These are phyloP conservation scores for Neurospora sp. DNA, from an alignment of 2,329 filamentous ascomycete genomes.

Conservation along the genomic window DNA sequence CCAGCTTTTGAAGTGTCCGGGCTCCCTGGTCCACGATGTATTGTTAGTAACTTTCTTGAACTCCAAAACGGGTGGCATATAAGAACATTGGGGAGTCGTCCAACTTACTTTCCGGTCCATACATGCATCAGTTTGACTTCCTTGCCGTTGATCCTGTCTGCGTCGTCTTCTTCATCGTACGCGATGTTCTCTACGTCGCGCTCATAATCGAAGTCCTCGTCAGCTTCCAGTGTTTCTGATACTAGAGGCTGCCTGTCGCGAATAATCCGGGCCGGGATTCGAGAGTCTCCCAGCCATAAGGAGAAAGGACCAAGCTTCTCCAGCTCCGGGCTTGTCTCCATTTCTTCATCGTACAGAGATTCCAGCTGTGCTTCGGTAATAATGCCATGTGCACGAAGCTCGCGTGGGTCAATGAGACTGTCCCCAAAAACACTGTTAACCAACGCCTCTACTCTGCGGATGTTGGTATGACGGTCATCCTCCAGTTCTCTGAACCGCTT, in stretches of 20 bases:
- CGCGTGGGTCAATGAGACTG: conserved; percentile 39
- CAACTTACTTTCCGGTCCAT: conserved; percentile 24
- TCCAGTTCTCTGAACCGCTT: background rate
- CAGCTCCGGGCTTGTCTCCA: conserved; percentile 17
- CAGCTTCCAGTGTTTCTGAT: conserved; percentile 2
- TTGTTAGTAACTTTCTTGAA: background rate
- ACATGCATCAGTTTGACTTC: conserved; percentile 32
- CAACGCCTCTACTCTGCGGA: conserved; percentile 29
- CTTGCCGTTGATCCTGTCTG: conserved; percentile 33
- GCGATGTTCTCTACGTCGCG: conserved; percentile 31
- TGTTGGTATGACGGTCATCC: conserved; percentile 17
- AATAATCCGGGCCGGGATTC: conserved; percentile 24
- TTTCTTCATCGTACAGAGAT: conserved; percentile 44
- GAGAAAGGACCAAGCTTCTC: conserved; percentile 15
- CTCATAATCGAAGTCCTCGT: conserved; percentile 44
- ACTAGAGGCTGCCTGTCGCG: conserved; percentile 12
- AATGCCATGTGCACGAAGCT: conserved; percentile 44
- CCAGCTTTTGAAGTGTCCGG: conserved; percentile 12
- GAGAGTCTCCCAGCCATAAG: conserved; percentile 46
- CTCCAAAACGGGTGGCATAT: background rate
- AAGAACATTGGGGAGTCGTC: background rate
- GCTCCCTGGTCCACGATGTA: conserved; percentile 9
- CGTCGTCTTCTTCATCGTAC: conserved; percentile 25
- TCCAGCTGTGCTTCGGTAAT: conserved; percentile 54
- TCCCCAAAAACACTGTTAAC: conserved; percentile 28